Percentiles rank a stretch among this genome's conserved stretches.
Evolutionary conservation across 1,284 basidiomycete species (phyloP).

Genomic region (Cutaneotrichosporon dermatis): DNA sequence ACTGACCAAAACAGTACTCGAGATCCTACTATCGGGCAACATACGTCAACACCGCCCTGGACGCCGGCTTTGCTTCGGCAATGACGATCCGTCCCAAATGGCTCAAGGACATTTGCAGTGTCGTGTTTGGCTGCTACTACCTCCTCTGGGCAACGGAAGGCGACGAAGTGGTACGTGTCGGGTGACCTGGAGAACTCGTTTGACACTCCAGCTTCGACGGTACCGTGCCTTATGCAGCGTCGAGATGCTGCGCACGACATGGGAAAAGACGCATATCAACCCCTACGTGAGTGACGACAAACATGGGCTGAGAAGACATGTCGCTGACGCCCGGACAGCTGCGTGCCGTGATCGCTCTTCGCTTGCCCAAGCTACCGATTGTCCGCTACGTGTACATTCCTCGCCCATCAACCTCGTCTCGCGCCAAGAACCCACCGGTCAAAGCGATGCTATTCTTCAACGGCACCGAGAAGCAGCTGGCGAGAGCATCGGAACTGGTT

Average conservation of each 20-base stretch:
- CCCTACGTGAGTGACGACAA: slow-evolving; percentile 62
- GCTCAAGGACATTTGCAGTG: slow-evolving; percentile 77
- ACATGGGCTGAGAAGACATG: background rate
- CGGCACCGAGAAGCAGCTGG: slow-evolving; percentile 63
- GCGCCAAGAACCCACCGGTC: slow-evolving; percentile 65
- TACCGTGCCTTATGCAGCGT: slow-evolving; percentile 90
- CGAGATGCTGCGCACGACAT: slow-evolving; percentile 89
- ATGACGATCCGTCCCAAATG: slow-evolving; percentile 90
- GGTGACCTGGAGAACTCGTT: background rate
- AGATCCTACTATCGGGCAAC: slow-evolving; percentile 94
- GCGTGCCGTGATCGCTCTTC: slow-evolving; percentile 59
- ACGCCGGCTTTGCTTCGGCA: slow-evolving; percentile 93
- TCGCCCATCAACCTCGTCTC: slow-evolving; percentile 69
- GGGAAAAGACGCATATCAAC: slow-evolving; percentile 87
- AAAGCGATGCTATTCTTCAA: slow-evolving; percentile 80
- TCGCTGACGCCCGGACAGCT: slow-evolving; percentile 54
- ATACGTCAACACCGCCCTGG: slow-evolving; percentile 89
- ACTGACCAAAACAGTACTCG: slow-evolving; percentile 63
- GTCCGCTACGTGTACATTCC: slow-evolving; percentile 73
- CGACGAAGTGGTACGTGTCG: slow-evolving; percentile 73
- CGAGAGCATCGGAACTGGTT: slow-evolving; percentile 69
- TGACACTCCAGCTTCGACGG: slow-evolving; percentile 65
- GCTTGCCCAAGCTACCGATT: slow-evolving; percentile 60
- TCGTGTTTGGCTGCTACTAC: slow-evolving; percentile 85
- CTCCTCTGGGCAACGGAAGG: slow-evolving; percentile 89